Percentiles rank a stretch among this genome's conserved stretches.
phyloP scores from a whole-genome alignment of 2,329 filamentous ascomycete genomes.

The Colletotrichum graminicola region DNA sequence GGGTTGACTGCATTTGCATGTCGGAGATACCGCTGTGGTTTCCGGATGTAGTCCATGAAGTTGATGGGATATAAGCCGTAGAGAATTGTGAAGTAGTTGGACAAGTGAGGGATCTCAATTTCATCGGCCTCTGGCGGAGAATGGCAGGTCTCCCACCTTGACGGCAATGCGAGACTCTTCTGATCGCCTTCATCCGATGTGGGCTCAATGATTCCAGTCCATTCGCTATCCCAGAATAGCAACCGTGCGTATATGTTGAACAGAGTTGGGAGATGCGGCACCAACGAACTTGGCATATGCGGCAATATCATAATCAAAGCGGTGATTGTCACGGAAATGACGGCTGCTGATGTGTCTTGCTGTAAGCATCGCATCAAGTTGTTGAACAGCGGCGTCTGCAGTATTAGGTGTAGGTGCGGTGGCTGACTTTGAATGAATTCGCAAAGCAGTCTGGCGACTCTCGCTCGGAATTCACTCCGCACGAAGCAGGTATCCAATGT shows the following conservation, averaged over 20 bases:
- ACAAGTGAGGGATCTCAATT: conserved; percentile 73
- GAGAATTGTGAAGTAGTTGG: conserved; percentile 83
- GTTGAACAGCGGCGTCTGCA: conserved; percentile 78
- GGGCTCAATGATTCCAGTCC: conserved; percentile 55
- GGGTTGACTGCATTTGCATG: conserved; percentile 77
- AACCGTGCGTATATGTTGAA: conserved; percentile 87
- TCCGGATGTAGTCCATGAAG: conserved; percentile 87
- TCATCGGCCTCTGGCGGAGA: conserved; percentile 74
- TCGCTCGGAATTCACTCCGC: conserved; percentile 72
- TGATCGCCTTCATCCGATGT: conserved; percentile 56
- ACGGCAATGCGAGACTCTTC: conserved; percentile 48
- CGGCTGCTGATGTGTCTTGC: conserved; percentile 81
- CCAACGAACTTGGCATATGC: conserved; percentile 80
- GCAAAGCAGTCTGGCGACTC: conserved; percentile 75
- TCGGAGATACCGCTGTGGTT: conserved; percentile 82
- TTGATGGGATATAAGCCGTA: conserved; percentile 89
- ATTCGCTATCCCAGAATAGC: conserved; percentile 79
- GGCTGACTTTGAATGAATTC: conserved; percentile 81
- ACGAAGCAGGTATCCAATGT: conserved; percentile 75
- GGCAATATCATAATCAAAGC: conserved; percentile 85
- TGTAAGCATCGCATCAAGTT: conserved; percentile 81
- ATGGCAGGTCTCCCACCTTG: conserved; percentile 73
- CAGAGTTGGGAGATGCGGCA: conserved; percentile 75
- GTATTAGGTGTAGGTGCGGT: conserved; percentile 81
- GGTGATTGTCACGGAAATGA: conserved; percentile 80